Evolutionary conservation across 1,284 basidiomycete genomes (phyloP), one percentile per base, ranked within the genome.

Genomic region (Heterobasidion occidentale): DNA sequence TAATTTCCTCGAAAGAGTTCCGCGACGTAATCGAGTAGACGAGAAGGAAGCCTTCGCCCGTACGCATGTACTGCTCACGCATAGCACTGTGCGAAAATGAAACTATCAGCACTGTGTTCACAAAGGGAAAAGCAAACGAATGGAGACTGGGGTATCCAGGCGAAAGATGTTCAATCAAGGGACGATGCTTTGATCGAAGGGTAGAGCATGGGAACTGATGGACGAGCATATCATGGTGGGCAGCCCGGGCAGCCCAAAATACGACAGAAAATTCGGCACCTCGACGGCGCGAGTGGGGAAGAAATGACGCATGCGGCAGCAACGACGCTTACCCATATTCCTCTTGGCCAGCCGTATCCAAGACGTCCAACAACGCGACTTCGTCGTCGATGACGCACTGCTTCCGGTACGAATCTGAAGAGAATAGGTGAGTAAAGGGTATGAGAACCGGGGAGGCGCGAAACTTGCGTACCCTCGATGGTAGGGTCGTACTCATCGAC

Each of bases 401-500:
- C 72, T 97, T 98, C 64, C 94, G 81, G 76, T 96, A 96, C 57
- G 93, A 96, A 69, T 96, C 94, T 93, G 56, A 56, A 52, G 36
- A 38, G 36, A 36, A 15, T 9, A 1, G 11, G 36, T 51, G 27
- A 36, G 49, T 52, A 14, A 35, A 17, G 33, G 15, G 48, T 48
- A 59, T 54, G 38, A 34, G 2, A 33, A 35, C 27, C 1, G 42
- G 36, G 44, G n/a, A n/a, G 42, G 56, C 46, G 48, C 45, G 47
- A 48, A 54, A 53, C 52, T 42, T 44, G 35, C 72, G 63, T 62
- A 90, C 91, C 92, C 72, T 94, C 95, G 64, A 98, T 98, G 35
- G 96, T 98, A 35, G 96, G 95, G 72, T 98, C 95, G 67, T 96
- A 99, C 74, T 98, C 96, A 72, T 98, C 94, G 53, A 98, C 94